Evolutionary conservation across 1,284 basidiomycete genomes (phyloP).

Genomic region (Ganoderma multipileum): DNA sequence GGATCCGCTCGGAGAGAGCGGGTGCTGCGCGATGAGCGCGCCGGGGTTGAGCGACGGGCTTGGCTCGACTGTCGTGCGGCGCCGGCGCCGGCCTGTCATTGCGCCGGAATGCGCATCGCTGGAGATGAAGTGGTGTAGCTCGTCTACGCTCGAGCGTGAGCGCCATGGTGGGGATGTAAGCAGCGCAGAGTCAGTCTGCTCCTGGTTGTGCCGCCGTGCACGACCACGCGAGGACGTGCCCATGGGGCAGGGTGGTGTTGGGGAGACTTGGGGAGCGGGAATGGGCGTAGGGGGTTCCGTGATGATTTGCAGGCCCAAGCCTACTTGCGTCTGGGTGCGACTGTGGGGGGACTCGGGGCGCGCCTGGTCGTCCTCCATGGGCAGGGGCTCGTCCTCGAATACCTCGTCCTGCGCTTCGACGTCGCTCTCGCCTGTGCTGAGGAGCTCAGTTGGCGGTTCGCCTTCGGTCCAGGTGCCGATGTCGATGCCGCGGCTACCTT

Average conservation of each 20-base stretch:
- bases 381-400: slow-evolving; percentile 41
- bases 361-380: slow-evolving; percentile 30
- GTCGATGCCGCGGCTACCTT: slow-evolving; percentile 56
- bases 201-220: slow-evolving; percentile 22
- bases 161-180: slow-evolving; percentile 24
- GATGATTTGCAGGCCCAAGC: slow-evolving; percentile 25
- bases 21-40: slow-evolving; percentile 16
- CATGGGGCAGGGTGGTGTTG: slow-evolving; percentile 16
- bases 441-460: slow-evolving; percentile 34
- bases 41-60: slow-evolving; percentile 21
- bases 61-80: slow-evolving; percentile 31
- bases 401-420: slow-evolving; percentile 36
- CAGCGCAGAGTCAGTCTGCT: slow-evolving; percentile 35
- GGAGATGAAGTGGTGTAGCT: neutral
- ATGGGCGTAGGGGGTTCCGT: slow-evolving; percentile 27
- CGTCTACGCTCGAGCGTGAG: slow-evolving; percentile 27
- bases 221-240: slow-evolving; percentile 5
- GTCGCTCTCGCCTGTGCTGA: slow-evolving; percentile 30
- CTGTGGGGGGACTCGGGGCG: slow-evolving; percentile 15
- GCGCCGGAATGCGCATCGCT: slow-evolving; percentile 8
- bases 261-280: slow-evolving; percentile 24
- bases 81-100: slow-evolving; percentile 20
- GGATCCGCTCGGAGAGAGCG: slow-evolving; percentile 38
- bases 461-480: slow-evolving; percentile 60
- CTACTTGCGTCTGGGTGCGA: slow-evolving; percentile 18